phyloP scores from a whole-genome alignment of 2,329 filamentous ascomycete genomes.

The Exophiala alcalophila region DNA sequence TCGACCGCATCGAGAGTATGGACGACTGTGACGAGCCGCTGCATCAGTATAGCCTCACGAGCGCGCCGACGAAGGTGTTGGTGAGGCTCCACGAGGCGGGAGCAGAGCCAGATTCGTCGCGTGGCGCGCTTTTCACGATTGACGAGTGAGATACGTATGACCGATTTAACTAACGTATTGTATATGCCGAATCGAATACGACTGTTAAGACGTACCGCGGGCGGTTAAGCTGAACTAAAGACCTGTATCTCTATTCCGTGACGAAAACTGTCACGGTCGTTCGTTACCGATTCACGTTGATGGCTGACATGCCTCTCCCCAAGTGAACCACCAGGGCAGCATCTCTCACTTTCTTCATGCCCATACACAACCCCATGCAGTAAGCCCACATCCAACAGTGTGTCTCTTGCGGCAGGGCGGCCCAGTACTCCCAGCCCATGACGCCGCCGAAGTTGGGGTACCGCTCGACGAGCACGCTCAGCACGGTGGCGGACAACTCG shows the following conservation, averaged over 20 bases:
- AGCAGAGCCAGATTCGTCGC: no score
- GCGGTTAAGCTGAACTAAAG: no score
- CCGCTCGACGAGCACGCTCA: conserved; percentile 56
- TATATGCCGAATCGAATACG: no score
- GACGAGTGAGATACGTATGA: no score
- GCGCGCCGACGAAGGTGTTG: no score
- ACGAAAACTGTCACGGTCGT: no score
- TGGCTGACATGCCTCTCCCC: conserved; percentile 31
- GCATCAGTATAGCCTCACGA: conserved; percentile 19
- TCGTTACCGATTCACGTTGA: conserved; percentile 16
- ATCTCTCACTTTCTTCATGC: conserved; percentile 40
- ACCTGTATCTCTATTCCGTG: no score
- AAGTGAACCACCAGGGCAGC: conserved; percentile 36
- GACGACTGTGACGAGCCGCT: conserved; percentile 1
- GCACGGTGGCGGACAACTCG: conserved; percentile 54
- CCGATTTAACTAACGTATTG: no score
- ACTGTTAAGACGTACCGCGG: no score
- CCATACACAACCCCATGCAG: conserved; percentile 57
- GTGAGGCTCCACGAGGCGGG: no score
- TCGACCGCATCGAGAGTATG: conserved; percentile 65
- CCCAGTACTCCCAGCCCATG: conserved; percentile 96
- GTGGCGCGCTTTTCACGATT: no score
- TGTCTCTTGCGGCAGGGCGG: conserved; percentile 62
- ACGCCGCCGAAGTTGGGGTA: conserved; percentile 77
- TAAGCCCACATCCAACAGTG: conserved; percentile 76